These are phyloP conservation scores for Xylaria longipes DNA, from an alignment of 495 filamentous ascomycete genomes.

Conservation along the genomic window DNA sequence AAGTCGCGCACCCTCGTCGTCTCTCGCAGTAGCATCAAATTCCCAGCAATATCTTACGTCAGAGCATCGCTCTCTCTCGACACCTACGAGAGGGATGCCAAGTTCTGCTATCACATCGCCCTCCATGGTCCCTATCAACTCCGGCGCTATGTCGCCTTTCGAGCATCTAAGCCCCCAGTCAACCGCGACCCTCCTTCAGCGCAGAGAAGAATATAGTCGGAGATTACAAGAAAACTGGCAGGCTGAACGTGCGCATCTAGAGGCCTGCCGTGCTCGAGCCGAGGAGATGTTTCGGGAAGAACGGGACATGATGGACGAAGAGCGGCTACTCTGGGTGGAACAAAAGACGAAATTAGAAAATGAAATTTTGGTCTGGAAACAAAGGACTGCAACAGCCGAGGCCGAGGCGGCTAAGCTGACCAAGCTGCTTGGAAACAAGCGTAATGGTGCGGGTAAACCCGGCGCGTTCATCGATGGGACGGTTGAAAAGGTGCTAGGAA, in stretches of 20 bases:
- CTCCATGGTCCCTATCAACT: constrained; percentile 32
- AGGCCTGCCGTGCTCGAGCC: constrained; percentile 51
- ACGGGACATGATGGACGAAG: constrained; percentile 52
- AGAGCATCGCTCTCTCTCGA: constrained; percentile 28
- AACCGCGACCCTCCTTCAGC: constrained; percentile 42
- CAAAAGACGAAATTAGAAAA: constrained; percentile 45
- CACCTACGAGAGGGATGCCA: constrained; percentile 26
- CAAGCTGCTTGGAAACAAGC: constrained; percentile 16
- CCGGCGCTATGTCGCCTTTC: constrained; percentile 30
- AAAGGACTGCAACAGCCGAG: constrained; percentile 31
- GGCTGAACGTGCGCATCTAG: constrained; percentile 52
- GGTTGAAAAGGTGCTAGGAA: constrained; percentile 18
- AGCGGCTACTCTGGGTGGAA: constrained; percentile 47
- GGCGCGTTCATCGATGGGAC: constrained; percentile 25
- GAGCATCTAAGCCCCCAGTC: constrained; percentile 33
- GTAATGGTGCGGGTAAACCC: constrained; percentile 11
- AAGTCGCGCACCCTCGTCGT: constrained; percentile 38
- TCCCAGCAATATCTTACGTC: constrained; percentile 40
- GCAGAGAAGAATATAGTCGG: constrained; percentile 48
- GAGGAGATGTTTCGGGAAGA: constrained; percentile 56
- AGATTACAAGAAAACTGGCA: constrained; percentile 52
- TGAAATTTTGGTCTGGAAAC: constrained; percentile 36
- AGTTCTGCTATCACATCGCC: constrained; percentile 32
- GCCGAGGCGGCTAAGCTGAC: constrained; percentile 31
- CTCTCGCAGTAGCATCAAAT: constrained; percentile 22